Evolutionary conservation across 2,329 filamentous ascomycete species (phyloP), one percentile per base, ranked within the genome.

Genomic region (Ilyonectria mors-panacis): DNA sequence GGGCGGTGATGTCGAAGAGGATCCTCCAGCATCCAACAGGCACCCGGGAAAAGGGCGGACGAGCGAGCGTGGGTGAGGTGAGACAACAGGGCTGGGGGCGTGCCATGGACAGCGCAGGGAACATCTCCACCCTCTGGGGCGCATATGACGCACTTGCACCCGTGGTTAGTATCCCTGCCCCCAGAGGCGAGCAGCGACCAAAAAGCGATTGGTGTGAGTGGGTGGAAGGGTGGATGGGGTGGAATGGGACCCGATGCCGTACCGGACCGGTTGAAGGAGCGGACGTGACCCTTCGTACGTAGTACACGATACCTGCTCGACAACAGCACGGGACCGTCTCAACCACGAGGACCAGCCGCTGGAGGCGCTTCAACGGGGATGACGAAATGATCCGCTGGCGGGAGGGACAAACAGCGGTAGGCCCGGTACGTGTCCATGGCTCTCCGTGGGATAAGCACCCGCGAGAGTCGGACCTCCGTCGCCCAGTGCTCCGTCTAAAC

Each of bases 81-180:
- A 75, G 66, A 63, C 73, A 69, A 57, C 54, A 68, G 44, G 56
- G 60, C 64, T 66, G 67, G 71, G 73, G 58, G 59, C 59, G 65
- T 68, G 69, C 70, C 60, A 71, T 66, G 60, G 69, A 67, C 54
- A 57, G 62, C 65, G 10, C 65, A 72, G 62, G 70, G 72, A 69
- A 69, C 42, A 48, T 54, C 66, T 67, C 63, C 63, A 72, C 70
- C 59, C 65, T 70, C 66, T 56, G 73, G 71, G 73, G 71, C 71
- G 68, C 73, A 75, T 75, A 75, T 75, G 73, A 75, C 73, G 73
- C 73, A 73, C 70, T 74, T 63, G 62, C 63, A 73, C 73, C 73
- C 73, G 71, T 74, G 68, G 57, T 66, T 19, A 55, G 33, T 48
- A 68, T 65, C 60, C 33, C 70, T 73, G 59, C 65, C 70, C 60